Base-by-base conservation (phyloP, 805 yeast species). In the Yamadazyma sp. region DNA sequence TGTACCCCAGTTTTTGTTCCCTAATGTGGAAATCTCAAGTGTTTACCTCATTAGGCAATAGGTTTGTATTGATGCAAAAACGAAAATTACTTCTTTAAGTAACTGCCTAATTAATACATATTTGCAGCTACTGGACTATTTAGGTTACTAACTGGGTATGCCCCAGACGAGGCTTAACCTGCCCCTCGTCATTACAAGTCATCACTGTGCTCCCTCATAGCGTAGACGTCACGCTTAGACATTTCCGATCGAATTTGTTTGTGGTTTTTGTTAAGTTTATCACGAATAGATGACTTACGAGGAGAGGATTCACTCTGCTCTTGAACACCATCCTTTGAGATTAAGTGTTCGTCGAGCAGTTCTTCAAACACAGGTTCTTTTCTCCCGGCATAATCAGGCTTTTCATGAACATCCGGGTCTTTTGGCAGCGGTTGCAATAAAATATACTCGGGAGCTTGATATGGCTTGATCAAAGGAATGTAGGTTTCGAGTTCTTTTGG, bases 391-490 rank as follows among this genome's bases (percentile, higher is more conserved):
- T 16, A 32, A 7, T 22, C 28, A 2, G 6, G 20, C 5, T 6
- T 12, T 16, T 25, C 24, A 10, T 17, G 22, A 6, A 12, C 25
- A 4, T 32, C 28, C 11, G 6, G 13, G 9, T 11, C 14, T 4
- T 18, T n/a, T 10, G 13, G 27, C 13, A 10, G 11, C 14, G 33
- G 33, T 13, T 14, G 23, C 19, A 37, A 25, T 16, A 33, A 17
- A 13, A 36, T 28, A 40, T 49, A 46, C 17, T 44, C 46, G 12
- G 47, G 46, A 6, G 49, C 35, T 12, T 33, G 37, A 33, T 41
- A 40, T 5, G 53, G 54, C 39, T 25, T 47, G 7, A 50, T 32
- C 3, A 41, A 23, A 9, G 54, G 47, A 12, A 47, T 36, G 37
- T 31, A 49, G 8, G 50, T 53, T 28, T 28, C 18, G 3, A 35